Percentiles rank a stretch among this genome's conserved stretches.
phyloP scores from a whole-genome alignment of 371 early-diverging fungal species.

The Thermomucor indicae-seudaticae region DNA sequence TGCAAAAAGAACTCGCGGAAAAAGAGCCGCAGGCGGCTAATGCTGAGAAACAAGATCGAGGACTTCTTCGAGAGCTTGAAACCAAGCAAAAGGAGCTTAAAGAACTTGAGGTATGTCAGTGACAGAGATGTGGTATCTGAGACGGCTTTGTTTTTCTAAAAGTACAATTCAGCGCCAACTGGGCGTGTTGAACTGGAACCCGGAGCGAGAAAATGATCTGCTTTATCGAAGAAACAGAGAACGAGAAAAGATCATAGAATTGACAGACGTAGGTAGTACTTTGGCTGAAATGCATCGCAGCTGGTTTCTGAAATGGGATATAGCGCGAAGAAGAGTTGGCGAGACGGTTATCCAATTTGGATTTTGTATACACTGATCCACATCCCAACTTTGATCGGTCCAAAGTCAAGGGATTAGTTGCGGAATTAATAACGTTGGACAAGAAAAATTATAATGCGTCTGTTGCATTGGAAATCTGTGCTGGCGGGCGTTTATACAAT shows the following conservation, averaged over 20 bases:
- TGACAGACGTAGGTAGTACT: constrained; percentile 34
- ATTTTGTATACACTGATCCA: constrained; percentile 72
- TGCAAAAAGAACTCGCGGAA: constrained; percentile 59
- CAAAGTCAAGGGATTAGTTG: constrained; percentile 90
- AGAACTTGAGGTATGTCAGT: constrained; percentile 26
- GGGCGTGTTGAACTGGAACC: constrained; percentile 47
- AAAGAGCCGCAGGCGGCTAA: constrained; percentile 46
- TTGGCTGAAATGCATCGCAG: constrained; percentile 10
- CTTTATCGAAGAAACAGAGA: constrained; percentile 25
- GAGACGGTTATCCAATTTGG: constrained; percentile 52
- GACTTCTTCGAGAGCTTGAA: constrained; percentile 34
- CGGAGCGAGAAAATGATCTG: constrained; percentile 40
- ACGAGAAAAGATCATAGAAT: constrained; percentile 26
- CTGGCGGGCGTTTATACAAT: constrained; percentile 90
- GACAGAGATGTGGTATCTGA: neutral
- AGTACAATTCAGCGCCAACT: constrained; percentile 19
- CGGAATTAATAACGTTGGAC: constrained; percentile 76
- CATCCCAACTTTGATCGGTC: constrained; percentile 83
- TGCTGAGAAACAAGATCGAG: constrained; percentile 48
- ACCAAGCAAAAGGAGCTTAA: constrained; percentile 42
- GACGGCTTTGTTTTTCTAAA: neutral
- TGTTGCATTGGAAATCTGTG: constrained; percentile 89
- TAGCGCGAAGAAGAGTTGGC: constrained; percentile 45
- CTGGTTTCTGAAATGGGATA: constrained; percentile 7
- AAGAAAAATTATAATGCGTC: constrained; percentile 57